Conservation (phyloP, 1,284 basidiomycete species). For the Heterobasidion annosum region DNA sequence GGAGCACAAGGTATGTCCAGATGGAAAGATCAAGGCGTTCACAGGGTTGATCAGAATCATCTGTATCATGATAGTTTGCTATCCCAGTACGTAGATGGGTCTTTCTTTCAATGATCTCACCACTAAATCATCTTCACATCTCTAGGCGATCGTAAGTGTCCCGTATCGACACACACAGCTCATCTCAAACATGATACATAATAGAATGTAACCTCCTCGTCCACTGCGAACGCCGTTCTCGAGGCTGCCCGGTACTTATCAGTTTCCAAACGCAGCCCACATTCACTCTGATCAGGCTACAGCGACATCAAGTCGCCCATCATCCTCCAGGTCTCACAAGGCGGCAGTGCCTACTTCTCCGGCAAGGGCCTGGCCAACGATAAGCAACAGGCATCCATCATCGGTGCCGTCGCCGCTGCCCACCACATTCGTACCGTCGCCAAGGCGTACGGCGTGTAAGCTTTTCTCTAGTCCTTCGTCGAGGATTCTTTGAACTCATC, state of each 20-base stretch:
- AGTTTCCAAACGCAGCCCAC: background rate
- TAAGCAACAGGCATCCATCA: conserved; percentile 94
- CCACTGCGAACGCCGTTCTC: conserved; percentile 78
- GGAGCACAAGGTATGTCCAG: conserved; percentile 59
- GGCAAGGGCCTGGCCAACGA: conserved; percentile 96
- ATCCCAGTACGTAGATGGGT: conserved; percentile 59
- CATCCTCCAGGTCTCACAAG: conserved; percentile 97
- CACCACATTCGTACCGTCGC: conserved; percentile 88
- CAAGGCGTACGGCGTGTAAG: conserved; percentile 85
- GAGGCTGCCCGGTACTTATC: conserved; percentile 72
- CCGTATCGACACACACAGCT: conserved; percentile 4
- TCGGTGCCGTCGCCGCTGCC: conserved; percentile 89
- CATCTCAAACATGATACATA: conserved; percentile 7
- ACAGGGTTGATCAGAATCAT: background rate
- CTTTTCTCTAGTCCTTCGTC: conserved; percentile 13
- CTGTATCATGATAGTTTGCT: conserved; percentile 50
- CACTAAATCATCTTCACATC: conserved; percentile 8
- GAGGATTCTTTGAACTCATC: background rate
- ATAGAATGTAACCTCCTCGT: conserved; percentile 83
- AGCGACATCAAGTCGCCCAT: conserved; percentile 93
- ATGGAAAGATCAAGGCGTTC: background rate
- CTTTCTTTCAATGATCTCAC: conserved; percentile 5
- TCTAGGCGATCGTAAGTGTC: conserved; percentile 62
- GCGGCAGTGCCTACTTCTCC: conserved; percentile 93
- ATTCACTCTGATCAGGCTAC: conserved; percentile 2